Evolutionary conservation across 345 rosid species (phyloP).

Genomic region (Citrus mangshanensis): DNA sequence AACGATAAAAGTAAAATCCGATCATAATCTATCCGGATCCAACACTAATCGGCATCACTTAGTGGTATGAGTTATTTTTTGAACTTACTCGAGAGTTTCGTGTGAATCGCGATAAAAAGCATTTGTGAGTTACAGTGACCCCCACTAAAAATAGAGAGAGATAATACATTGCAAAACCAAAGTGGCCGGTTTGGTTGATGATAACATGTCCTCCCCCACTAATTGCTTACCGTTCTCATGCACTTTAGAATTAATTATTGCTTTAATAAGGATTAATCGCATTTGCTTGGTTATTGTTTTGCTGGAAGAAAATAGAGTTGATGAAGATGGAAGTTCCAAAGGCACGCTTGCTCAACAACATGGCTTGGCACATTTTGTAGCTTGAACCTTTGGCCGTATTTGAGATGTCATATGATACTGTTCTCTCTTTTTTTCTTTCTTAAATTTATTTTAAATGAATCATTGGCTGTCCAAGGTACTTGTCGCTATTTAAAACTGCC

Average conservation of each 20-base stretch:
- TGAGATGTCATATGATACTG: not conserved
- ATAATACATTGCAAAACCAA: not conserved
- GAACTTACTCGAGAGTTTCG: too few species aligned
- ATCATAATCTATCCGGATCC: too few species aligned
- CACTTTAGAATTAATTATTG: too few species aligned
- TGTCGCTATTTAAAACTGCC: not conserved
- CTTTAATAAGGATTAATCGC: not conserved
- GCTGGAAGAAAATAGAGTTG: not conserved
- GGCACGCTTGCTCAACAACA: not conserved
- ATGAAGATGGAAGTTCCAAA: not conserved
- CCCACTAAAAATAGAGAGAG: not conserved
- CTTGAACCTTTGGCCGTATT: not conserved
- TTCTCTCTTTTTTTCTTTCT: not conserved
- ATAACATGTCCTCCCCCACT: too few species aligned
- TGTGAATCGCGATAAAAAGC: too few species aligned
- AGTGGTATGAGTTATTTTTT: too few species aligned
- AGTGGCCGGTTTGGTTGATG: conserved; percentile 13
- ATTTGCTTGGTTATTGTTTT: not conserved
- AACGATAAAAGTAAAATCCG: too few species aligned
- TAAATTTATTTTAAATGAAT: too few species aligned
- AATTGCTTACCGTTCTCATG: not conserved
- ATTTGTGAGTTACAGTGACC: not conserved
- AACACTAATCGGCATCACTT: too few species aligned
- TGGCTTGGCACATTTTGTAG: not conserved
- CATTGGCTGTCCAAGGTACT: not conserved